Evolutionary conservation across 257 asterid genomes (phyloP).

Genomic region (Primulina eburnea): DNA sequence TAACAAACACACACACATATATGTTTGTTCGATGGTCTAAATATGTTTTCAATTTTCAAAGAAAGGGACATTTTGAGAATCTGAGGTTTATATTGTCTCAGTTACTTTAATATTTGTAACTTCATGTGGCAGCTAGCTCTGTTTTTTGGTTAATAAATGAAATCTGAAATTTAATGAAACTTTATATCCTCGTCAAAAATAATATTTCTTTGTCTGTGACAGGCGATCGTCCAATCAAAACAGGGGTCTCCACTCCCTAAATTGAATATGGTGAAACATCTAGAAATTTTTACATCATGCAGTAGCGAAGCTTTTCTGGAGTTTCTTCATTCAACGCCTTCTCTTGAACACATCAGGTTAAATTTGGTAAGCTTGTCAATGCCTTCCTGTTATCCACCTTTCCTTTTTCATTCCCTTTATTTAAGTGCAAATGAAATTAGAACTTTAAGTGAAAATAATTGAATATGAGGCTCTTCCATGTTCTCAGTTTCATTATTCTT

Average conservation of each 20-base stretch:
- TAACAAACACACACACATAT: no score
- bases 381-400: neutral
- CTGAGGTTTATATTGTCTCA: no score
- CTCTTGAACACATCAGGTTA: neutral
- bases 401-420: no score
- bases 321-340: slow-evolving; percentile 4
- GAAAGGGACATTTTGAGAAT: no score
- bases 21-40: no score
- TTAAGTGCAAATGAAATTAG: no score
- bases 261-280: neutral
- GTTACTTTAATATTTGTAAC: no score
- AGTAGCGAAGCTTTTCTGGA: neutral
- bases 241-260: neutral
- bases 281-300: neutral
- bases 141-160: no score
- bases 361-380: slow-evolving; percentile 4
- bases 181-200: neutral
- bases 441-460: no score
- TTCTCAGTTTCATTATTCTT: neutral
- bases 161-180: neutral
- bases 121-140: no score
- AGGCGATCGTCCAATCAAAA: slow-evolving; percentile 12
- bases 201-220: neutral
- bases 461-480: no score
- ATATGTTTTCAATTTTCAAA: no score